These are phyloP conservation scores for Pestalotiopsis sp. DNA, from an alignment of 2,329 filamentous ascomycete genomes.

Conservation along the genomic window DNA sequence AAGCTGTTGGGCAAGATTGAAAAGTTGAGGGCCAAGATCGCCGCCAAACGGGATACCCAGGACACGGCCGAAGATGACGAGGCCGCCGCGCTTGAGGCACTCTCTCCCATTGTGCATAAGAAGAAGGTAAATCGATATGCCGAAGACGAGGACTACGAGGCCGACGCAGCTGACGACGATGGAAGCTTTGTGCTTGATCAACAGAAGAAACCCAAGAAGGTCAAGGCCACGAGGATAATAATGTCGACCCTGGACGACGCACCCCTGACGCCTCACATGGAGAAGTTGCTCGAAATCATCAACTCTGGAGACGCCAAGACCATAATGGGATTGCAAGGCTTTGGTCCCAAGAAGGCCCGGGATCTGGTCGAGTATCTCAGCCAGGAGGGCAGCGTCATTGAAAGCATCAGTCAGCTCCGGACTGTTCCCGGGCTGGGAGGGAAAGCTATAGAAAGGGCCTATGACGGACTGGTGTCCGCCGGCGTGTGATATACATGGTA, in stretches of 20 bases:
- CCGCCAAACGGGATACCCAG: slow-evolving; percentile 33
- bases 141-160: slow-evolving; percentile 18
- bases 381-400: slow-evolving; percentile 46
- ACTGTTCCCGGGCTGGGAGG: slow-evolving; percentile 61
- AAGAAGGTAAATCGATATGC: slow-evolving; percentile 20
- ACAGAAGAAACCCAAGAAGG: slow-evolving; percentile 27
- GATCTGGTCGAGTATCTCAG: slow-evolving; percentile 62
- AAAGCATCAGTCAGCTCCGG: slow-evolving; percentile 53
- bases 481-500: slow-evolving; percentile 10
- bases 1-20: slow-evolving; percentile 76
- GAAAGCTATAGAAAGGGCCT: slow-evolving; percentile 59
- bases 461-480: slow-evolving; percentile 45
- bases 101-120: slow-evolving; percentile 9
- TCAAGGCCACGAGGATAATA: slow-evolving; percentile 18
- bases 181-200: slow-evolving; percentile 31
- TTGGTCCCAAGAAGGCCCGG: slow-evolving; percentile 72
- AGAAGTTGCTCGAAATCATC: slow-evolving; percentile 68
- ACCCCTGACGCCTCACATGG: slow-evolving; percentile 58
- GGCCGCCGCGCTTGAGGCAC: not conserved
- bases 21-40: slow-evolving; percentile 58
- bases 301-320: slow-evolving; percentile 70
- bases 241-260: slow-evolving; percentile 27
- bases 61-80: not conserved
- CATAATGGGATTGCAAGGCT: slow-evolving; percentile 70
- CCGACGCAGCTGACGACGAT: slow-evolving; percentile 38